Base-by-base conservation (phyloP, 805 yeast genomes). In the Cyberlindnera galapagoensis region DNA sequence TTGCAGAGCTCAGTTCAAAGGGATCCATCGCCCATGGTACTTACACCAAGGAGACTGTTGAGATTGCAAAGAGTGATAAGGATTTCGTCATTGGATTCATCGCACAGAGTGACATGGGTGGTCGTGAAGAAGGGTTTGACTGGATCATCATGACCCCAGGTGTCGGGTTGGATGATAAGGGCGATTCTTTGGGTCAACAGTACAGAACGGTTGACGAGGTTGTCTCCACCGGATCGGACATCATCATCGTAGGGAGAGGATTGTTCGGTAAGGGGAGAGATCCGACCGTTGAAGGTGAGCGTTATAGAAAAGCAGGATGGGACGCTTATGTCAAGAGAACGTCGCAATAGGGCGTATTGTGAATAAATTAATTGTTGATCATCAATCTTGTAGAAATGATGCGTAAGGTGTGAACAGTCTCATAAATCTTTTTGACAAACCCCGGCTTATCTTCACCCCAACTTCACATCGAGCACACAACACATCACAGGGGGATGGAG, bases 111-210 rank as follows among this genome's bases (percentile, higher is more conserved):
- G 78, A 79, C 37, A 83, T 88, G 84, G 87, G 87, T 18, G 88
- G 87, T 11, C 68, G 71, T 26, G 79, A 71, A 3, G 92, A 79
- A 48, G 92, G 90, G 1, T 88, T 82, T 50, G 98, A 92, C 61
- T 92, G 97, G 96, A 61, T 92, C 24, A 75, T 88, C 37, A 80
- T 92, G 92, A 90, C 98, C 1, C 99, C 99, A 0, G 99, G 99
- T 40, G 98, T 92, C 24, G 97, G 97, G 3, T 69, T 92, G 32
- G 98, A 90, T 54, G 97, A 90, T 54, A 92, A 81, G 57, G 97
- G 97, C 11, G 99, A 92, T 56, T 75, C 80, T 2, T 69, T 92
- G 40, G 99, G 99, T 16, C 99, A 92, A 59, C 97, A 92, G 60
- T 92, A 92, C 60, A 73, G 98, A 57, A 77, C 96, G 5, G 97